Percentiles rank a stretch among this genome's conserved stretches.
Evolutionary conservation across 2,329 filamentous ascomycete species (phyloP).

Genomic region (Drechslera avenae): DNA sequence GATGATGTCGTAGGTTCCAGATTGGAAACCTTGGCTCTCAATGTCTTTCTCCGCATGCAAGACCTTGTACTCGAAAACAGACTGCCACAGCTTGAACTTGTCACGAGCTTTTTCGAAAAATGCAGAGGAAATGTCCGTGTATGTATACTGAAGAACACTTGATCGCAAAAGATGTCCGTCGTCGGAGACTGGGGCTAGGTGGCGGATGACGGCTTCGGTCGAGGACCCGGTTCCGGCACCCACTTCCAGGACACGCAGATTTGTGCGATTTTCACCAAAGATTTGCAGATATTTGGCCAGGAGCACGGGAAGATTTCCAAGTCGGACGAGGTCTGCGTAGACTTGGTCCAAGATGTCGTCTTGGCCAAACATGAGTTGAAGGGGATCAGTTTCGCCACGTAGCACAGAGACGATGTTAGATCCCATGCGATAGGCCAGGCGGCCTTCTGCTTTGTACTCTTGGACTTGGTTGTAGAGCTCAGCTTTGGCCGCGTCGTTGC

Average conservation of each 20-base stretch:
- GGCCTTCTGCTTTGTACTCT: conserved; percentile 2
- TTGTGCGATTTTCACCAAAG: not conserved
- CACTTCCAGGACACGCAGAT: not conserved
- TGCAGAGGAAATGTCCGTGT: conserved; percentile 11
- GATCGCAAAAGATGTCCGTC: not conserved
- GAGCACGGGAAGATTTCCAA: not conserved
- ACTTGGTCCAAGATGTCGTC: not conserved
- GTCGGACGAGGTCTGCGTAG: conserved; percentile 1
- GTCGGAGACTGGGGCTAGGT: not conserved
- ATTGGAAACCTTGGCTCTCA: conserved; percentile 16
- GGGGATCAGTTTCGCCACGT: conserved; percentile 1
- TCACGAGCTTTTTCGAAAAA: conserved; percentile 15
- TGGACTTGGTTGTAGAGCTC: not conserved
- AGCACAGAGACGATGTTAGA: not conserved
- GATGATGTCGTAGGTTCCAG: not conserved
- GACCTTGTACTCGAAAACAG: conserved; percentile 20
- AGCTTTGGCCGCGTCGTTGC: conserved; percentile 1
- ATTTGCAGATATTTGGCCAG: not conserved
- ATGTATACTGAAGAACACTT: conserved; percentile 8
- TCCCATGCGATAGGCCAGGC: not conserved
- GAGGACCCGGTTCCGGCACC: not conserved
- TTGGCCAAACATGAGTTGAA: not conserved
- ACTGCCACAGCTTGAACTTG: conserved; percentile 5
- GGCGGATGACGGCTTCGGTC: not conserved
- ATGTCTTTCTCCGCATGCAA: conserved; percentile 26